Conservation (phyloP, 176 grass and related monocot species). For the Bromus sterilis region DNA sequence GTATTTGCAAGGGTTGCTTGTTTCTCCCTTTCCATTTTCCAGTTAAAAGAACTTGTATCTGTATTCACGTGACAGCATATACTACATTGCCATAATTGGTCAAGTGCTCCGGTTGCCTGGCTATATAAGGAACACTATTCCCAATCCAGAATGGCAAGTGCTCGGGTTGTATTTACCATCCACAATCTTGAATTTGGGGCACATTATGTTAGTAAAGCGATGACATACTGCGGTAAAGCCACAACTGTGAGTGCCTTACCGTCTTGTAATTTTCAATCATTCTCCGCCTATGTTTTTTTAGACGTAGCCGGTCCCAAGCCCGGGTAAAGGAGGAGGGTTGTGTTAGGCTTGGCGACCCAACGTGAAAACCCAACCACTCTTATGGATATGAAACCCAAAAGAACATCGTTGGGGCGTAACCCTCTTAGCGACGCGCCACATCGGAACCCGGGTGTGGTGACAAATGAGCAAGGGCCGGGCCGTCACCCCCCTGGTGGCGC, state of each 20-base stretch:
- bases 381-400: too few relatives aligned
- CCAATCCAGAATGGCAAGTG: slow-evolving; percentile 43
- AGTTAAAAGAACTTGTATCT: slow-evolving; percentile 14
- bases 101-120: slow-evolving; percentile 86
- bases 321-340: too few relatives aligned
- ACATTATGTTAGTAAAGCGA: slow-evolving; percentile 65
- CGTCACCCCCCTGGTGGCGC: too few relatives aligned
- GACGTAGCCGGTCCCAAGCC: too few relatives aligned
- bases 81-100: slow-evolving; percentile 97
- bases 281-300: too few relatives aligned
- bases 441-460: too few relatives aligned
- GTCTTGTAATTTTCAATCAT: not conserved
- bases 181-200: slow-evolving; percentile 96
- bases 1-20: not conserved
- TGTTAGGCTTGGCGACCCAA: too few relatives aligned
- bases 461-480: too few relatives aligned
- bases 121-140: slow-evolving; percentile 81
- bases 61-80: slow-evolving; percentile 52
- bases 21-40: not conserved
- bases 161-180: slow-evolving; percentile 85
- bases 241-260: slow-evolving; percentile 61
- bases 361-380: too few relatives aligned
- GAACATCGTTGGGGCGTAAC: too few relatives aligned
- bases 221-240: slow-evolving; percentile 64
- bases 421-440: too few relatives aligned